phyloP scores from a whole-genome alignment of 2,329 filamentous ascomycete species.

The Lachnellula occidentalis region DNA sequence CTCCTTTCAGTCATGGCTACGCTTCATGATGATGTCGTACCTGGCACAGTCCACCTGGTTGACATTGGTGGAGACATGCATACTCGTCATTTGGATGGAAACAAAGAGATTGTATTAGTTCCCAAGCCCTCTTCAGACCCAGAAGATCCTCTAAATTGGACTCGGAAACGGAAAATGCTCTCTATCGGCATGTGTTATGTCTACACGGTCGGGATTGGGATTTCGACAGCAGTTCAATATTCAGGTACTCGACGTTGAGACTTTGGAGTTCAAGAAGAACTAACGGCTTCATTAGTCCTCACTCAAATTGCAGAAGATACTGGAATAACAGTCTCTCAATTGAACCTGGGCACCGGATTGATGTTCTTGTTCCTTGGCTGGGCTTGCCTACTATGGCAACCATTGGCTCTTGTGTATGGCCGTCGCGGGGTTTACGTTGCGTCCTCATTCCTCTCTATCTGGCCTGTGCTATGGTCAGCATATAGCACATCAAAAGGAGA shows the following conservation, averaged over 20 bases:
- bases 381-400: slow-evolving; percentile 46
- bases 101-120: slow-evolving; percentile 23
- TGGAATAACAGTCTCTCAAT: slow-evolving; percentile 29
- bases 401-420: slow-evolving; percentile 43
- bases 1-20: background rate
- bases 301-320: slow-evolving; percentile 40
- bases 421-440: slow-evolving; percentile 7
- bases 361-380: slow-evolving; percentile 46
- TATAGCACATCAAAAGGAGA: slow-evolving; percentile 13
- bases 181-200: background rate
- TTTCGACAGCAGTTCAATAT: slow-evolving; percentile 24
- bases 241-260: background rate
- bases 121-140: slow-evolving; percentile 30
- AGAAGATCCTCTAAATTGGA: slow-evolving; percentile 34
- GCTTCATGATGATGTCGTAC: slow-evolving; percentile 11
- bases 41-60: slow-evolving; percentile 25
- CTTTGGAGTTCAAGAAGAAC: background rate
- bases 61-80: slow-evolving; percentile 16
- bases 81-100: slow-evolving; percentile 8
- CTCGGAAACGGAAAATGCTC: slow-evolving; percentile 25
- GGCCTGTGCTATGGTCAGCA: slow-evolving; percentile 33
- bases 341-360: slow-evolving; percentile 43
- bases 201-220: slow-evolving; percentile 3
- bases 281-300: slow-evolving; percentile 31
- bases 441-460: slow-evolving; percentile 19